These are phyloP conservation scores for Populus euphratica DNA, from an alignment of 345 rosid species.

Conservation along the genomic window DNA sequence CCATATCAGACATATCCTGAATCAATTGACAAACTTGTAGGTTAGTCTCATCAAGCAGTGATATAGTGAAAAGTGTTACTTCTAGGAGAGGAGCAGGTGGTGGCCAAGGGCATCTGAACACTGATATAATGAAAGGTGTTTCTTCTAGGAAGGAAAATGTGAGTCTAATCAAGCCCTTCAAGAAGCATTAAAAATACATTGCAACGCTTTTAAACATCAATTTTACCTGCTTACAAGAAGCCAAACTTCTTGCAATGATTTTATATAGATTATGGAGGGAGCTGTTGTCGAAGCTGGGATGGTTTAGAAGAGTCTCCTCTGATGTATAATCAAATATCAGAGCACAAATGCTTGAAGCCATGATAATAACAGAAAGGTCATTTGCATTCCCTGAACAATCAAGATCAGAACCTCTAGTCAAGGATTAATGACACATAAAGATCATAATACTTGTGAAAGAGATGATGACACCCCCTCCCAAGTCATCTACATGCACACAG, in stretches of 20 bases:
- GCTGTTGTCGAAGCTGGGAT: conserved; percentile 37
- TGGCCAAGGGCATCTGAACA: no score
- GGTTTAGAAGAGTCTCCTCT: conserved; percentile 62
- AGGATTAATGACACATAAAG: background rate
- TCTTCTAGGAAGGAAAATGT: background rate
- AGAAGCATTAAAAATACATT: no score
- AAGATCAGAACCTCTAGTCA: background rate
- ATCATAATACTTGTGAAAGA: background rate
- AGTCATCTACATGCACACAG: no score
- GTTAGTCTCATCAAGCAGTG: background rate
- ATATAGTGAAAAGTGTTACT: no score
- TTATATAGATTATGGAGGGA: conserved; percentile 38
- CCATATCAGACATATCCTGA: conserved; percentile 38
- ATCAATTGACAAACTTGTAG: background rate
- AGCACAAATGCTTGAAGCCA: conserved; percentile 80
- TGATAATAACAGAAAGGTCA: conserved; percentile 49
- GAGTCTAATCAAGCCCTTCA: background rate
- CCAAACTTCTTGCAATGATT: conserved; percentile 58
- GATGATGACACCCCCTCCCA: no score
- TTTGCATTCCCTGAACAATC: conserved; percentile 38
- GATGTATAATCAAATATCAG: conserved; percentile 66
- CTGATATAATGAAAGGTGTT: background rate
- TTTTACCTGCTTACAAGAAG: conserved; percentile 49
- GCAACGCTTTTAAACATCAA: background rate
- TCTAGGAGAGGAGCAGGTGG: no score